phyloP scores from a whole-genome alignment of 2,329 filamentous ascomycete genomes.

The Alternaria metachromatica region DNA sequence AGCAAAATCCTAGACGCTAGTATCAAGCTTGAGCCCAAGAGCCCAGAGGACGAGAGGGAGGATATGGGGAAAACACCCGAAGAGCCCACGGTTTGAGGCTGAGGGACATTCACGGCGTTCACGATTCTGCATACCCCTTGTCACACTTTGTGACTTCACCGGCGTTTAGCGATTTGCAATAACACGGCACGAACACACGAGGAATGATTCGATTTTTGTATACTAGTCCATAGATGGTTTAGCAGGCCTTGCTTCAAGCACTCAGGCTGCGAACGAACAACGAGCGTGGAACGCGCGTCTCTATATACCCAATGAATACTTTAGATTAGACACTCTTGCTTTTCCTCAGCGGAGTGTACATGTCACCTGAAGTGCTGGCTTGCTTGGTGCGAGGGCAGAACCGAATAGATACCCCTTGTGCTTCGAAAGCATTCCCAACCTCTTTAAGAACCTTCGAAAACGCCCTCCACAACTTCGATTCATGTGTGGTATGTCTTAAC shows the following conservation, averaged over 20 bases:
- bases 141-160: background rate
- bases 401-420: background rate
- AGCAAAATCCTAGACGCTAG: background rate
- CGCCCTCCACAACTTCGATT: background rate
- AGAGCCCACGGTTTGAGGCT: conserved; percentile 7
- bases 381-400: background rate
- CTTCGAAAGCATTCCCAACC: background rate
- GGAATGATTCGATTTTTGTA: conserved; percentile 1
- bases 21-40: conserved; percentile 7
- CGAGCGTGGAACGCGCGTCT: background rate
- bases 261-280: background rate
- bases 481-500: background rate
- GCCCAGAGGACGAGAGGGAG: conserved; percentile 16
- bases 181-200: conserved; percentile 5
- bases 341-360: background rate
- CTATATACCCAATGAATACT: background rate
- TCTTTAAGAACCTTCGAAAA: background rate
- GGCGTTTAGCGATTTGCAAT: conserved; percentile 7
- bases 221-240: background rate
- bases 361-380: background rate
- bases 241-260: background rate
- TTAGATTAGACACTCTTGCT: background rate
- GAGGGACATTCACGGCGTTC: background rate
- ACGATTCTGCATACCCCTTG: background rate
- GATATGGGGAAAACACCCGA: conserved; percentile 23